Base-by-base conservation (phyloP, 2,329 filamentous ascomycete genomes). In the Aphanocladium album region DNA sequence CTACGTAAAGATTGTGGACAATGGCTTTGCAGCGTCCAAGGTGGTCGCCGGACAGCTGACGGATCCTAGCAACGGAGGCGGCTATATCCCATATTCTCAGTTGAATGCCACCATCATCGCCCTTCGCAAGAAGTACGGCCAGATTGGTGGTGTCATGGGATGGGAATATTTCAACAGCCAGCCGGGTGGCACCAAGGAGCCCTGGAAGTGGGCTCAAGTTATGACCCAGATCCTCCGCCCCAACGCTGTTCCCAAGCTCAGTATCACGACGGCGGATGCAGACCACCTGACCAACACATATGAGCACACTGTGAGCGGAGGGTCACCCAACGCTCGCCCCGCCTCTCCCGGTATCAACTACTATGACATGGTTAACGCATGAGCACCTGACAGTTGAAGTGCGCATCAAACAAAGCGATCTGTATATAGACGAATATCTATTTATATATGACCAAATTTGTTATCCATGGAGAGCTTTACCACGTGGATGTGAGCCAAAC, bases 161-260 rank as follows among this genome's bases (percentile, higher is more conserved):
- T 96, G 92, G 92, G 92, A 96, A 74, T 96, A 93, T 69, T 96
- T 91, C 76, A 93, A 95, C 74, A 83, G 85, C 57, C 72, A 83
- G 51, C 87, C 88, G 1, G 83, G 85, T 5, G 83, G 82, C 52
- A 68, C 70, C n/a, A 73, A 75, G 17, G 75, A 77, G 60, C 89
- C 89, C 0, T 92, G 88, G 87, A 79, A 88, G 66, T 96, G 91
- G 91, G 89, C 89, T 0, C 79, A 80, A 46, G 79, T 80, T 57
- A 86, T 91, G 77, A 83, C 83, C 0, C 67, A 63, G 49, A 72
- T 72, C 62, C 64, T 72, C 64, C 64, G 74, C 2, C 64, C 64
- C 1, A 41, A 62, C 51, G 53, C 52, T 17, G 62, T 65, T 8
- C 63, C 63, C 7, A 56, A 60, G 4, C 30, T 66, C 16, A 23